These are phyloP conservation scores for Trichosporon coremiiforme DNA, from an alignment of 1,284 basidiomycete genomes.

Conservation along the genomic window DNA sequence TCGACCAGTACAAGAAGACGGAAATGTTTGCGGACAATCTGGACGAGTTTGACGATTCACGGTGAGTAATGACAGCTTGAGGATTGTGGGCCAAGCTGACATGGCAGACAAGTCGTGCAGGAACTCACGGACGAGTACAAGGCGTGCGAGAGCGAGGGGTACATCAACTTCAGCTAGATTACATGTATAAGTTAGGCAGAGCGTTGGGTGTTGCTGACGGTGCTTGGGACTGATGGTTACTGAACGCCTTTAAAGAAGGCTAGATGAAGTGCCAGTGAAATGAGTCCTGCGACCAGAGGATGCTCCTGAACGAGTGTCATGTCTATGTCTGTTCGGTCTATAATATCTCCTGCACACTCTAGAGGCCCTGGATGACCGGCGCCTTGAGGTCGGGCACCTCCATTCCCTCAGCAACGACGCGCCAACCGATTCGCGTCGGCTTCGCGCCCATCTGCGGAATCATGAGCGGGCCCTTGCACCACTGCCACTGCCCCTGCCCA, in stretches of 20 bases:
- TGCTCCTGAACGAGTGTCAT: too few species aligned
- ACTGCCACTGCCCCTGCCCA: conserved; percentile 21
- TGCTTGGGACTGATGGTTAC: too few species aligned
- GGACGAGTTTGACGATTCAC: conserved; percentile 92
- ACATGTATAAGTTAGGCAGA: background rate
- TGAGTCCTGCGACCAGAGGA: too few species aligned
- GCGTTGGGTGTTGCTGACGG: background rate
- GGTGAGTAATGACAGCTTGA: conserved; percentile 58
- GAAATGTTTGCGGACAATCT: conserved; percentile 87
- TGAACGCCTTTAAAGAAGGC: too few species aligned
- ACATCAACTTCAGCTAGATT: conserved; percentile 61
- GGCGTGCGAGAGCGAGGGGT: conserved; percentile 86
- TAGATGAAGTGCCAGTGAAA: too few species aligned
- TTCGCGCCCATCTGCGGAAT: conserved; percentile 24
- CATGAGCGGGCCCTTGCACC: conserved; percentile 20
- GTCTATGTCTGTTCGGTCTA: background rate
- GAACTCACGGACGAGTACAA: conserved; percentile 87
- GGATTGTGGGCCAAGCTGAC: conserved; percentile 3
- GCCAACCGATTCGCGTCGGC: conserved; percentile 27
- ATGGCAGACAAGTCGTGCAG: conserved; percentile 73
- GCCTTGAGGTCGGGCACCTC: conserved; percentile 1
- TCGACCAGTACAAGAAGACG: conserved; percentile 98
- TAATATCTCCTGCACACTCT: background rate
- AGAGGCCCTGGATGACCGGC: conserved; percentile 21
- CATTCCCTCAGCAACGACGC: conserved; percentile 16